Percentiles rank a stretch among this genome's conserved stretches.
Conservation (phyloP, 306 rosid genomes). For the Rosa rugosa region DNA sequence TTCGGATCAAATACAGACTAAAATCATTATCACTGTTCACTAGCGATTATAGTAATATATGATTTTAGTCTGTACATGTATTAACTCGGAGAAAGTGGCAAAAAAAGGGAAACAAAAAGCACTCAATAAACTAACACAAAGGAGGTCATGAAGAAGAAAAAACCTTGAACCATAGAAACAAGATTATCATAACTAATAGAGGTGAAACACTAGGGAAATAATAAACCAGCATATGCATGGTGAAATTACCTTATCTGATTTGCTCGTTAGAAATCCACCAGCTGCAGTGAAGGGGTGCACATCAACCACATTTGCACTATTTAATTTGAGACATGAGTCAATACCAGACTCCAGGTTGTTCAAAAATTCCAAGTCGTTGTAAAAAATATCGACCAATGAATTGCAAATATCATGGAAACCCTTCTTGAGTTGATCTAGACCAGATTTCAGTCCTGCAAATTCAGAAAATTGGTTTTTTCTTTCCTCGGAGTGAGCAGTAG, state of each 20-base stretch:
- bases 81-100: background rate
- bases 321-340: conserved; percentile 46
- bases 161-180: background rate
- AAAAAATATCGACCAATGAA: conserved; percentile 47
- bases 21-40: too few relatives aligned
- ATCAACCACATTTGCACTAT: conserved; percentile 36
- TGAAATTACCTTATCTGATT: conserved; percentile 56
- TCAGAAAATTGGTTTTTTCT: conserved; percentile 50
- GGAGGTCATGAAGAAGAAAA: background rate
- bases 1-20: background rate
- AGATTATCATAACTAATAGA: background rate
- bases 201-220: background rate
- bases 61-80: background rate
- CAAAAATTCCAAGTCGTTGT: conserved; percentile 56
- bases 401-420: conserved; percentile 54
- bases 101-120: background rate
- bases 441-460: conserved; percentile 60
- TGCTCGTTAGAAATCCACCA: conserved; percentile 31
- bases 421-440: conserved; percentile 56
- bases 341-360: conserved; percentile 63
- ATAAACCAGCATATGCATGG: background rate
- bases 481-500: conserved; percentile 50
- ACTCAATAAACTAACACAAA: background rate
- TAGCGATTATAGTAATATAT: too few relatives aligned
- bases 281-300: conserved; percentile 37